Conservation (phyloP, 306 rosid genomes). For the Lathyrus oleraceus region DNA sequence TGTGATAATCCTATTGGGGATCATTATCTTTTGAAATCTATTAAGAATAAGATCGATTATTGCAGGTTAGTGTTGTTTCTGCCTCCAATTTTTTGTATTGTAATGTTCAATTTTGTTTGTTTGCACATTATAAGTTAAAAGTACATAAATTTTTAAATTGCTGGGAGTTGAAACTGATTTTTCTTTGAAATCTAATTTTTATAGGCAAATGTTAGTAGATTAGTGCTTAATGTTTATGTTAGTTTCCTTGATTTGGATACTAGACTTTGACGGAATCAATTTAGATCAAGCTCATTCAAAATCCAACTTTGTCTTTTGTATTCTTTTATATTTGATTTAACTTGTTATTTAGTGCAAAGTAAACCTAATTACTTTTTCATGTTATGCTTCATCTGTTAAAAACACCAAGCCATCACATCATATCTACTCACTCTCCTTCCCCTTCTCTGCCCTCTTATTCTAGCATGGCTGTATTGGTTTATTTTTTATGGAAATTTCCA, state of each 20-base stretch:
- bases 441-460: too few relatives aligned
- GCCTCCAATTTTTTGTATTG: neutral
- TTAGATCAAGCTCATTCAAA: neutral
- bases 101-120: too few relatives aligned
- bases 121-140: too few relatives aligned
- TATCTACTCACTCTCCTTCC: too few relatives aligned
- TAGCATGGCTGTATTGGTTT: too few relatives aligned
- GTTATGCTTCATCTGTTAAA: neutral
- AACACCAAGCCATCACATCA: too few relatives aligned
- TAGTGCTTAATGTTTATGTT: neutral
- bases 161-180: neutral
- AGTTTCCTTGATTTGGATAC: neutral
- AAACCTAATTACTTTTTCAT: neutral
- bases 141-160: neutral
- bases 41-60: conserved; percentile 93
- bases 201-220: neutral
- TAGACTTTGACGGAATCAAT: neutral
- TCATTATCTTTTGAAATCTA: conserved; percentile 75
- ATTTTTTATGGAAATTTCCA: conserved; percentile 9
- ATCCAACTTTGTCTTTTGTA: neutral
- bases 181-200: neutral
- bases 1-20: conserved; percentile 97
- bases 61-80: conserved; percentile 45
- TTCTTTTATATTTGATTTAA: neutral
- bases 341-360: neutral